Evolutionary conservation across 2,329 filamentous ascomycete genomes (phyloP).

Genomic region (Didymella glomerata): DNA sequence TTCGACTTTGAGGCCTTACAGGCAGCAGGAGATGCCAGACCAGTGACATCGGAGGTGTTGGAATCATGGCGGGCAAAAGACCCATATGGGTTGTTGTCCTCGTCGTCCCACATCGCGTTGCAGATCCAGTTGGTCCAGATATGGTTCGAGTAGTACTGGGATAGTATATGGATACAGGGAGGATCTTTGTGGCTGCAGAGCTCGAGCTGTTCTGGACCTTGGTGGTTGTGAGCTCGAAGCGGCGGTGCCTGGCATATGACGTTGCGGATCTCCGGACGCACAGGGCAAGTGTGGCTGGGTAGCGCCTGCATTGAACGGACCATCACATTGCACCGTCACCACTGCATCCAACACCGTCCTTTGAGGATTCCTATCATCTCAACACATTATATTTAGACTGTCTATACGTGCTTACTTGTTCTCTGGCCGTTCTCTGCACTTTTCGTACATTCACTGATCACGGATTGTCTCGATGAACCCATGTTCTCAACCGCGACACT

Average conservation of each 20-base stretch:
- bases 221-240: conserved; percentile 22
- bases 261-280: conserved; percentile 13
- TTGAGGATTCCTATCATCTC: not conserved
- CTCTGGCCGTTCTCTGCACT: not conserved
- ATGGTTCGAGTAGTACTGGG: not conserved
- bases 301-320: not conserved
- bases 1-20: conserved; percentile 40
- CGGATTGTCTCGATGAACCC: not conserved
- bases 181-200: conserved; percentile 3
- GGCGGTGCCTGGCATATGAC: conserved; percentile 16
- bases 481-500: not conserved
- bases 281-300: conserved; percentile 9
- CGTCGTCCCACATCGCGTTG: conserved; percentile 91
- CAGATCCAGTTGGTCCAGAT: not conserved
- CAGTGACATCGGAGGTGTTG: conserved; percentile 68
- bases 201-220: conserved; percentile 13
- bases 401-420: not conserved
- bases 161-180: not conserved
- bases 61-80: conserved; percentile 90
- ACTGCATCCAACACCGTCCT: not conserved
- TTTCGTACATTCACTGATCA: not conserved
- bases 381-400: not conserved
- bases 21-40: conserved; percentile 50
- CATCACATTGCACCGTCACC: not conserved
- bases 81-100: conserved; percentile 97